These are phyloP conservation scores for Nigrospora sphaerica DNA, from an alignment of 2,329 filamentous ascomycete genomes.

Conservation along the genomic window DNA sequence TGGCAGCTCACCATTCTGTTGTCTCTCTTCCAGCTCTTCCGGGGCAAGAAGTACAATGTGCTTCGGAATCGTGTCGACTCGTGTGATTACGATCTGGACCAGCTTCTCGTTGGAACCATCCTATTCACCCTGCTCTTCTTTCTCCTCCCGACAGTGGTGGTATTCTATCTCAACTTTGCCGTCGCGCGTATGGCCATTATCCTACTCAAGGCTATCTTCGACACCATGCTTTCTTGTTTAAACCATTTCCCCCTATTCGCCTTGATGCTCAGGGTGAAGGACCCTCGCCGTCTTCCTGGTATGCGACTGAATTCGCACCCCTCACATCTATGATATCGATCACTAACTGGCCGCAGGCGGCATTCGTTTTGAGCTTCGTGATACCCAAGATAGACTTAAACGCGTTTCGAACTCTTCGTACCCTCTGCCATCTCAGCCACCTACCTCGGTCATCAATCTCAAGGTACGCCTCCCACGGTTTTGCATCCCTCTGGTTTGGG, in stretches of 20 bases:
- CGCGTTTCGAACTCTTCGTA: conserved; percentile 21
- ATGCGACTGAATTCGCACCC: conserved; percentile 13
- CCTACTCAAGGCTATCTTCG: conserved; percentile 79
- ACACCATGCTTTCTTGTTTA: conserved; percentile 85
- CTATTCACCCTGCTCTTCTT: conserved; percentile 95
- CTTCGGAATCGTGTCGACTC: conserved; percentile 96
- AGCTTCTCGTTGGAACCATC: conserved; percentile 91
- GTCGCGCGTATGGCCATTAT: conserved; percentile 93
- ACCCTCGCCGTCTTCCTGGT: conserved; percentile 83
- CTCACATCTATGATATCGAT: too few relatives aligned
- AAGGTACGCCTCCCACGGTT: conserved; percentile 49
- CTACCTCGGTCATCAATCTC: conserved; percentile 77
- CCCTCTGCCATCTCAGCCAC: conserved; percentile 31
- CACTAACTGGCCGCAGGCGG: conserved; percentile 44
- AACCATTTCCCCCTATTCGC: conserved; percentile 98
- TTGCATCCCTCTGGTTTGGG: neutral
- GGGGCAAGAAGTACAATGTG: conserved; percentile 96
- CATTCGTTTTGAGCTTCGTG: conserved; percentile 83
- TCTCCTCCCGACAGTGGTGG: conserved; percentile 84
- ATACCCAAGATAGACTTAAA: conserved; percentile 51
- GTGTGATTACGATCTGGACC: conserved; percentile 97
- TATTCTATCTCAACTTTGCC: conserved; percentile 96
- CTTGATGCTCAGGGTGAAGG: conserved; percentile 91
- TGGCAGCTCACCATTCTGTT: conserved; percentile 97
- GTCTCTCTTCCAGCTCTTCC: conserved; percentile 97